Evolutionary conservation across 108 stramenopile species (phyloP), one percentile per base, ranked within the genome.

Genomic region (Pelagomonas calceolata): DNA sequence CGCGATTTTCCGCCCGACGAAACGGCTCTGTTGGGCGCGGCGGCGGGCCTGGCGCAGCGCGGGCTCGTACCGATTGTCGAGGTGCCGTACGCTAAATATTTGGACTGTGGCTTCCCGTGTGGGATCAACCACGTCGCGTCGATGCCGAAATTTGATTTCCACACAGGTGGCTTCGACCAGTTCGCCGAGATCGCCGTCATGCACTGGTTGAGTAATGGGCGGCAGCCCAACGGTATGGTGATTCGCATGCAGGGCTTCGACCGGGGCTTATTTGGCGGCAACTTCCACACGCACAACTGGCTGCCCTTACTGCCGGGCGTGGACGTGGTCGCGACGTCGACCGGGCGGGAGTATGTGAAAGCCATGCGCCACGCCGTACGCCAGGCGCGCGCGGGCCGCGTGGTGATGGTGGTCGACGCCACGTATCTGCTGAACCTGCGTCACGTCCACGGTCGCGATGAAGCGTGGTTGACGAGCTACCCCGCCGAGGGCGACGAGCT

Each of bases 1-100:
- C 73, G 86, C 44, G 92, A 91, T 71, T 91, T 93, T 73, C 92
- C 92, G 66, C 92, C 92, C 9, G 92, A 91, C 68, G 92, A 93
- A 71, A 91, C 92, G 30, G 87, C 92, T 3, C 68, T 93, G 16
- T 68, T 93, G 34, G 92, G 90, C 37, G 84, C 87, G 51, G 92
- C 80, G 1, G 72, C 88, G 73, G 92, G 92, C 0, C 88, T 86
- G 75, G 78, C 88, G 1, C 92, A 93, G 67, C 69, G 85, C 10
- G 90, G 92, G 21, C 69, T 93, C 35, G 71, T 80, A 63, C 92
- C 90, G 3, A 86, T 93, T 34, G 83, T 91, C 39, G 92, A 93
- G 70, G 91, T 93, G 72, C 92, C 92, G 7, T 93, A 93, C 66
- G 88, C 88, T 63, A 93, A 93, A 71, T 93, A 93, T 71, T 70